Evolutionary conservation across 495 filamentous ascomycete species (phyloP).

Genomic region (Aspergillus haitiensis): DNA sequence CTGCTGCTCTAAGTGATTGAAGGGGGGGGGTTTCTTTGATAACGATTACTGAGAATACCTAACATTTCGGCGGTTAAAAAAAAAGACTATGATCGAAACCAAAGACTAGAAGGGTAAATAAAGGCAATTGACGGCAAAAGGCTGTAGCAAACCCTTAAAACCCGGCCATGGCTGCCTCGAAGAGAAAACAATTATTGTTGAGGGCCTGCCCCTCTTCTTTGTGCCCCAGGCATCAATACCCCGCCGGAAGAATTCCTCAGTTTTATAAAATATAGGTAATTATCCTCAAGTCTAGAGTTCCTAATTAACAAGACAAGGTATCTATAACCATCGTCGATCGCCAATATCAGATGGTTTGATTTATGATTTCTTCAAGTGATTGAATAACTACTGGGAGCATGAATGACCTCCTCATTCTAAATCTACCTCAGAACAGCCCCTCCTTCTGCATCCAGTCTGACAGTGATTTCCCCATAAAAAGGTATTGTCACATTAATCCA

Average conservation of each 20-base stretch:
- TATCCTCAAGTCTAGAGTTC: neutral
- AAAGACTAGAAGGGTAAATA: no score
- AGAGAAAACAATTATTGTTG: neutral
- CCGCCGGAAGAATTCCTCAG: constrained; percentile 17
- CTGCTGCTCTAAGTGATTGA: neutral
- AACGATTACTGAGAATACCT: no score
- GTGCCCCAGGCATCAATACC: constrained; percentile 14
- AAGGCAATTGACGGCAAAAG: no score
- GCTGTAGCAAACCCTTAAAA: neutral
- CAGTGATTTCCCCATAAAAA: no score
- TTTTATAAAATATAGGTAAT: neutral
- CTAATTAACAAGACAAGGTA: neutral
- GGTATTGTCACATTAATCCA: no score
- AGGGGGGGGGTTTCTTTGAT: no score
- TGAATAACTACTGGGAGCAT: neutral
- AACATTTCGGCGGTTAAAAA: no score
- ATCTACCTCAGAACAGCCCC: no score
- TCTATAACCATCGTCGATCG: neutral
- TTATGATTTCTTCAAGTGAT: no score
- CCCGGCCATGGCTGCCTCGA: neutral
- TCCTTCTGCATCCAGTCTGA: no score
- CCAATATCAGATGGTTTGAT: neutral
- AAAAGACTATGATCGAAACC: no score
- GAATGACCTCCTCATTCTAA: no score
- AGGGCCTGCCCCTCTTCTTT: neutral